Conservation (phyloP, 2,329 filamentous ascomycete genomes). For the Davidsoniella eucalypti region DNA sequence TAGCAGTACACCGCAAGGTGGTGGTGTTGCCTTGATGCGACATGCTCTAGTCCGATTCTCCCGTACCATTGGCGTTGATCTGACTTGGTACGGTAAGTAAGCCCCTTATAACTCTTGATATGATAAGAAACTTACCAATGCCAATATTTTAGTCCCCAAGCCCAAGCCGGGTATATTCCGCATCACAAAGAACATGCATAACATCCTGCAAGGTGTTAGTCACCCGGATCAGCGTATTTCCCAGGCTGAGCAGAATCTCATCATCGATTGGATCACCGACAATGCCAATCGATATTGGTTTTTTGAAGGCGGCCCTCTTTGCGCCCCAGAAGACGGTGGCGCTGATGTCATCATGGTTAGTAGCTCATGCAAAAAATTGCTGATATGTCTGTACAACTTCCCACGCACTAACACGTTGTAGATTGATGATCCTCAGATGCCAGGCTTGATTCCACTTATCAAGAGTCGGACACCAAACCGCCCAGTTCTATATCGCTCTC, state of each 20-base stretch:
- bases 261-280: slow-evolving; percentile 54
- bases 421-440: slow-evolving; percentile 78
- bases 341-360: slow-evolving; percentile 55
- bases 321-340: slow-evolving; percentile 47
- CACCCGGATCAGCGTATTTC: slow-evolving; percentile 47
- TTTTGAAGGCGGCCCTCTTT: slow-evolving; percentile 48
- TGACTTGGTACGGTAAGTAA: slow-evolving; percentile 51
- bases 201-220: slow-evolving; percentile 69
- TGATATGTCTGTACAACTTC: neutral
- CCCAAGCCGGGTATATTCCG: slow-evolving; percentile 65
- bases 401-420: slow-evolving; percentile 15
- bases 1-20: slow-evolving; percentile 66
- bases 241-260: slow-evolving; percentile 40
- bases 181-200: slow-evolving; percentile 77
- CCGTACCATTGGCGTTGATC: slow-evolving; percentile 46
- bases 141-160: slow-evolving; percentile 44
- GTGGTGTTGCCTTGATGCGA: slow-evolving; percentile 67
- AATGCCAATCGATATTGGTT: slow-evolving; percentile 67
- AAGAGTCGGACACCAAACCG: slow-evolving; percentile 55
- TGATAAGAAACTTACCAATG: neutral
- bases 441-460: slow-evolving; percentile 57
- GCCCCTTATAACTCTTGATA: too few species aligned
- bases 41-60: slow-evolving; percentile 62
- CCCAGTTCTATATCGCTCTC: slow-evolving; percentile 64
- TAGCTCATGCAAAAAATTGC: slow-evolving; percentile 7